Percentiles rank a stretch among this genome's conserved stretches.
Evolutionary conservation across 441 rosid genomes (phyloP).

Genomic region (Mallotus japonicus): DNA sequence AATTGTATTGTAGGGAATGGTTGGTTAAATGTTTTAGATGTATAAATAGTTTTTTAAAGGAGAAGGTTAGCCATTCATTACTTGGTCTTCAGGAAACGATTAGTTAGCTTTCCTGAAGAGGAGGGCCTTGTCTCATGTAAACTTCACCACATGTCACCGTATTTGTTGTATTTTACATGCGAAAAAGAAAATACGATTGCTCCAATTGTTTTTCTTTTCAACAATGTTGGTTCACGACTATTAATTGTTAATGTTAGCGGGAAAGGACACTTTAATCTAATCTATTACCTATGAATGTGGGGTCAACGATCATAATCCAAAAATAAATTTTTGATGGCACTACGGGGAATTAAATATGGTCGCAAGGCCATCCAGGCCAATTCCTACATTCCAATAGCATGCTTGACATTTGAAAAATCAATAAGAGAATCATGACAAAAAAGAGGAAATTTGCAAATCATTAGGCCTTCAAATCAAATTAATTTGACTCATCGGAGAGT

Average conservation of each 20-base stretch:
- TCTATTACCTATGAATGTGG: no score
- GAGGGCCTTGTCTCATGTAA: slow-evolving; percentile 23
- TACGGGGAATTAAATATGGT: no score
- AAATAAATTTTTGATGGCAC: no score
- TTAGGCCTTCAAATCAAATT: background rate
- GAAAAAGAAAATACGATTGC: background rate
- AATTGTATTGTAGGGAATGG: background rate
- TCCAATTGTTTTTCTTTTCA: no score
- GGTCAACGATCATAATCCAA: no score
- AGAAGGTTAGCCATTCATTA: slow-evolving; percentile 13
- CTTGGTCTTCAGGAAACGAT: slow-evolving; percentile 20
- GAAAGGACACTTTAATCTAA: no score
- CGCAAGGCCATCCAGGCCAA: no score
- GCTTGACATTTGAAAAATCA: background rate
- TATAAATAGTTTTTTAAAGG: background rate
- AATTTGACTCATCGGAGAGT: background rate
- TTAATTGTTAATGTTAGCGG: no score
- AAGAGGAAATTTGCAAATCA: no score
- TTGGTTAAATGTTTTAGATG: background rate
- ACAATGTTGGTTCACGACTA: no score
- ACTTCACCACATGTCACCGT: slow-evolving; percentile 23
- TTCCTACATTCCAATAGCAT: no score
- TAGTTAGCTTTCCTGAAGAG: slow-evolving; percentile 21
- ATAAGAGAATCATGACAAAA: background rate
- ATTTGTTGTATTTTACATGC: background rate